phyloP scores from a whole-genome alignment of 2,329 filamentous ascomycete genomes.

The Botrytis elliptica region DNA sequence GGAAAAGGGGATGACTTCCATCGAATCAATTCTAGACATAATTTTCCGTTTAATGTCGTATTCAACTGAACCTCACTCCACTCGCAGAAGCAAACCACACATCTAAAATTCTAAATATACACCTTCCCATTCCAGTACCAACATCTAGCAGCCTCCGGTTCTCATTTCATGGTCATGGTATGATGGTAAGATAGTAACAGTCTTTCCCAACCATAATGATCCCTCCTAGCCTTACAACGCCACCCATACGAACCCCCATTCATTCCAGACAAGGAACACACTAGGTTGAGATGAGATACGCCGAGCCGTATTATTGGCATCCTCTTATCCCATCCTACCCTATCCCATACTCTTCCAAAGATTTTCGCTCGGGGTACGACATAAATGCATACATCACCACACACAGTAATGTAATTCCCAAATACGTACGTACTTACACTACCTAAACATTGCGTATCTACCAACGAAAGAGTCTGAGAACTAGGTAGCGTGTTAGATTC shows the following conservation, averaged over 20 bases:
- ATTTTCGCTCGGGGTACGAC: neutral
- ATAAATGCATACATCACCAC: neutral
- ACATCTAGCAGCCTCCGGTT: neutral
- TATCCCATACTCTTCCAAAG: neutral
- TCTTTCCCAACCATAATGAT: neutral
- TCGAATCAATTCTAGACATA: neutral
- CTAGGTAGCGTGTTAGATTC: conserved; percentile 8
- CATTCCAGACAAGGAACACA: neutral
- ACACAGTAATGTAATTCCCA: neutral
- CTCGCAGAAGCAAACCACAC: neutral
- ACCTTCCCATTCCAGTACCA: conserved; percentile 9
- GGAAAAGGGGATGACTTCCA: conserved; percentile 8
- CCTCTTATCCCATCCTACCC: conserved; percentile 6
- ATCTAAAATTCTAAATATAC: neutral
- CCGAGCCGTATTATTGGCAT: conserved; percentile 7
- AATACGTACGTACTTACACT: neutral
- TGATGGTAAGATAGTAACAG: neutral
- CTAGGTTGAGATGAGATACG: neutral
- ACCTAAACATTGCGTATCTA: neutral
- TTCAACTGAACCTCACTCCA: neutral
- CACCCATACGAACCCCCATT: neutral
- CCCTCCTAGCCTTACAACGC: conserved; percentile 13
- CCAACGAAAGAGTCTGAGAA: neutral
- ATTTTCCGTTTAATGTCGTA: conserved; percentile 4
- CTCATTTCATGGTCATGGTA: neutral